Percentiles rank a stretch among this genome's conserved stretches.
phyloP scores from a whole-genome alignment of 805 yeast species.

The Teunomyces funiuensis region DNA sequence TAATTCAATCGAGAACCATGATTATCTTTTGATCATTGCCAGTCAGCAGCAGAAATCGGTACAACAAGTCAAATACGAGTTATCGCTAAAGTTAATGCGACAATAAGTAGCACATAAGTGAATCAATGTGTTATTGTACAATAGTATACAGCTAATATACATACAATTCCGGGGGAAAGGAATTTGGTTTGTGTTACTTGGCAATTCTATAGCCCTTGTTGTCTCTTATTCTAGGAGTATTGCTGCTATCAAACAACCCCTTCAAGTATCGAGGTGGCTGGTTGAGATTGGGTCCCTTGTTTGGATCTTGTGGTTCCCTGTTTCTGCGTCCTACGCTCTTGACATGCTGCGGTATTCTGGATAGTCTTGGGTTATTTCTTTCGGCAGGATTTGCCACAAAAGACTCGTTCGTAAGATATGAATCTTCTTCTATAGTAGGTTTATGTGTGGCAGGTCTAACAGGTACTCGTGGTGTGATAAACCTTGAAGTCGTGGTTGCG shows the following conservation, averaged over 20 bases:
- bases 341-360: conserved; percentile 24
- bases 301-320: conserved; percentile 6
- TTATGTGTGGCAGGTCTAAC: neutral
- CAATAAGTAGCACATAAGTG: too few relatives aligned
- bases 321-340: conserved; percentile 2
- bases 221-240: conserved; percentile 6
- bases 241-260: conserved; percentile 32
- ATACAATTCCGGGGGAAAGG: neutral
- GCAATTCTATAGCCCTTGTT: conserved; percentile 1
- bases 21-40: conserved; percentile 38
- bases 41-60: conserved; percentile 43
- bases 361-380: conserved; percentile 3
- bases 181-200: neutral
- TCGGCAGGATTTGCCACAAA: conserved; percentile 25
- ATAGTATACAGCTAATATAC: conserved; percentile 8
- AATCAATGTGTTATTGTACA: neutral
- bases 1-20: conserved; percentile 40
- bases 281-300: conserved; percentile 37
- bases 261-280: conserved; percentile 45
- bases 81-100: conserved; percentile 27
- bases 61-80: conserved; percentile 42
- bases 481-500: neutral
- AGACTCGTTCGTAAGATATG: conserved; percentile 26
- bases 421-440: conserved; percentile 18
- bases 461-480: neutral